A percentile compares a stretch with the other conserved stretches of the same genome.
Evolutionary conservation across 225 moss, liverwort and hornwort species (phyloP).

Genomic region (Pleurozium schreberi): DNA sequence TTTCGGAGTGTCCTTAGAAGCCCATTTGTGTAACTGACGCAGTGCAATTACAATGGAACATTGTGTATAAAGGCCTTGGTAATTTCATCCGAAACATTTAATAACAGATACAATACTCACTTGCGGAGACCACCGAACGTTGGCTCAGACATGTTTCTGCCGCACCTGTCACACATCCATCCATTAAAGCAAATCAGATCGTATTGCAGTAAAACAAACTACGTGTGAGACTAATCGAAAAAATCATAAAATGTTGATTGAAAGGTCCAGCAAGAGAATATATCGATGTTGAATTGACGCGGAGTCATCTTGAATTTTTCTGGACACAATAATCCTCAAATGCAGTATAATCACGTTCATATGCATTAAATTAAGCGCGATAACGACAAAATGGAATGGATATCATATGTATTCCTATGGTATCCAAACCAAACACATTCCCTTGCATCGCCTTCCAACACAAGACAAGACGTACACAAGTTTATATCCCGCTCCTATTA

Average conservation of each 20-base stretch:
- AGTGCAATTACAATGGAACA: not conserved
- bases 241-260: not conserved
- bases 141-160: slow-evolving; percentile 4
- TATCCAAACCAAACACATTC: not conserved
- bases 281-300: not conserved
- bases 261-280: not conserved
- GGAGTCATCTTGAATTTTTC: not conserved
- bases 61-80: too few species aligned
- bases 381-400: not conserved
- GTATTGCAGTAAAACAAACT: not conserved
- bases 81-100: not conserved
- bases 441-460: not conserved
- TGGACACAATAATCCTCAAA: not conserved
- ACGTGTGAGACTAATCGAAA: not conserved
- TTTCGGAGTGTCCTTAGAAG: not conserved
- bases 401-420: not conserved
- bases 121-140: slow-evolving; percentile 20
- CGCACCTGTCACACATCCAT: not conserved
- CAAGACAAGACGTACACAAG: not conserved
- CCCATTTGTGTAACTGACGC: not conserved
- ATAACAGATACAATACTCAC: not conserved
- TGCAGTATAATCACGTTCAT: not conserved
- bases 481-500: not conserved
- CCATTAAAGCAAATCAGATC: not conserved
- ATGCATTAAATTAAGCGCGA: not conserved